Percentiles rank a stretch among this genome's conserved stretches.
Conservation (phyloP, 176 grass and related monocot genomes). For the Chrysopogon serrulatus region DNA sequence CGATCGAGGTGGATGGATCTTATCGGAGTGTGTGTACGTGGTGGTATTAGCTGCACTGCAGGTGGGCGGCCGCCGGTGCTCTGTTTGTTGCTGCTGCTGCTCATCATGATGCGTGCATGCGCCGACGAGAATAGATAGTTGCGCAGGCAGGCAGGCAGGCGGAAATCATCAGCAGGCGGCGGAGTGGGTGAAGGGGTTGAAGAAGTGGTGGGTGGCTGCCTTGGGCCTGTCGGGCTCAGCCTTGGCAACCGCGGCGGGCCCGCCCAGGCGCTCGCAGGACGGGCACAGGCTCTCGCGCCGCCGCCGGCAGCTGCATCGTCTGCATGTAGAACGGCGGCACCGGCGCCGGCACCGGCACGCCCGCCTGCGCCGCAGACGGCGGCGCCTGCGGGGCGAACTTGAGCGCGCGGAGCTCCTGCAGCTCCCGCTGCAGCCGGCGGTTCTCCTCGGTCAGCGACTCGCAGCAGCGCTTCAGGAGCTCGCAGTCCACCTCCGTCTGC, state of each 20-base stretch:
- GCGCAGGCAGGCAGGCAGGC: not conserved
- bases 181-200: constrained; percentile 86
- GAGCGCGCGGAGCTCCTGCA: constrained; percentile 69
- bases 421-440: constrained; percentile 72
- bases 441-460: constrained; percentile 93
- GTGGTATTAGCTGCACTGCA: not conserved
- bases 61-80: not conserved
- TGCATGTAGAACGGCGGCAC: constrained; percentile 66
- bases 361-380: not conserved
- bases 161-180: constrained; percentile 53
- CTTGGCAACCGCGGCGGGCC: constrained; percentile 19
- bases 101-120: not conserved
- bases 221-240: constrained; percentile 39
- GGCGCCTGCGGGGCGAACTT: constrained; percentile 28
- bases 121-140: not conserved
- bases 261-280: constrained; percentile 71
- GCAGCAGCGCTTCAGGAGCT: constrained; percentile 88
- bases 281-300: constrained; percentile 70
- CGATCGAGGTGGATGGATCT: constrained; percentile 1
- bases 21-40: not conserved
- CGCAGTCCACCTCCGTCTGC: constrained; percentile 91
- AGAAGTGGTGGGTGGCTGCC: constrained; percentile 64
- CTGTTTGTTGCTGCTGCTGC: not conserved
- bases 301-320: constrained; percentile 60
- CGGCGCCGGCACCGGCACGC: not conserved